Percentiles rank a stretch among this genome's conserved stretches.
phyloP scores from a whole-genome alignment of 2,329 filamentous ascomycete species.

The Hymenotorrendiella dingleyae region DNA sequence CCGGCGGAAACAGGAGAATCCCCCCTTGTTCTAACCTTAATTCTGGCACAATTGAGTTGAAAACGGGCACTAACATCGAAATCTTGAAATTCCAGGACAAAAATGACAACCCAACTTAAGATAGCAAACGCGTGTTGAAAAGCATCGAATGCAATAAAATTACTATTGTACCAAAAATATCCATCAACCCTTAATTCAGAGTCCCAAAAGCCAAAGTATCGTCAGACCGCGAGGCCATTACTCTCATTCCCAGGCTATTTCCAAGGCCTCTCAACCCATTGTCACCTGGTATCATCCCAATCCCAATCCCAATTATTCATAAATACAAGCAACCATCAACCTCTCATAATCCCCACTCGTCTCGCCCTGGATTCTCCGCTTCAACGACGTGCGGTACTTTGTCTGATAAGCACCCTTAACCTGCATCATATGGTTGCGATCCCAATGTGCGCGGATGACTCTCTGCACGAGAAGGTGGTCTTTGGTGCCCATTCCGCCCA shows the following conservation, averaged over 20 bases:
- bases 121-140: too few species aligned
- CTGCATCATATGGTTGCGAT: slow-evolving; percentile 65
- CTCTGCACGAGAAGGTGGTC: slow-evolving; percentile 72
- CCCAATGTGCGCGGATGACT: slow-evolving; percentile 81
- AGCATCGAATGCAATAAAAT: neutral
- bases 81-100: too few species aligned
- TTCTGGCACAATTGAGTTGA: too few species aligned
- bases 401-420: slow-evolving; percentile 74
- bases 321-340: slow-evolving; percentile 63
- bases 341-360: slow-evolving; percentile 78
- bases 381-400: slow-evolving; percentile 61
- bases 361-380: slow-evolving; percentile 69
- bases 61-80: too few species aligned
- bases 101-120: too few species aligned
- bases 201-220: neutral
- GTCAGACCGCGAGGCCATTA: neutral
- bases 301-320: slow-evolving; percentile 18
- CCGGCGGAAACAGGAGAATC: too few species aligned
- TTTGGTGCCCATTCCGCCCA: slow-evolving; percentile 84
- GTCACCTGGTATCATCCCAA: neutral
- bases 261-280: neutral
- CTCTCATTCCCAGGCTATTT: too few species aligned
- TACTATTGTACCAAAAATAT: neutral
- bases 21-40: too few species aligned
- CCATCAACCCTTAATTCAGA: neutral